Evolutionary conservation across 768 basidiomycete species (phyloP).

Genomic region (Lactifluus hygrophoroides): DNA sequence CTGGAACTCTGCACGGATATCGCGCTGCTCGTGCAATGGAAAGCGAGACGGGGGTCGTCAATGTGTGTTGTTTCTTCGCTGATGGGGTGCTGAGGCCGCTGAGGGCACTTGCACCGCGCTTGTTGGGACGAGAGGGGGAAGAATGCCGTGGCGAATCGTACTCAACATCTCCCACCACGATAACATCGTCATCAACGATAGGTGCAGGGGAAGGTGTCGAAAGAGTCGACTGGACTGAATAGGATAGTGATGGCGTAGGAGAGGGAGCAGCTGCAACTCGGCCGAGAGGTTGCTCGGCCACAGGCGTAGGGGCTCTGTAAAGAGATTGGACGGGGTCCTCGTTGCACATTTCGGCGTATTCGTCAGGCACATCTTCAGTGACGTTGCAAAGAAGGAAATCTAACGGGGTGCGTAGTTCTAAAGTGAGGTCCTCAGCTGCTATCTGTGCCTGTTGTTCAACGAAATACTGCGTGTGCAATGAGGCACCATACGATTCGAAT

Average conservation of each 20-base stretch:
- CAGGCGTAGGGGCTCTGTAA: too few relatives aligned
- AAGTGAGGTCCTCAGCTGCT: background rate
- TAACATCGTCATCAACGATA: background rate
- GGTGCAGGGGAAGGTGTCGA: background rate
- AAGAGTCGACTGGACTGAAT: background rate
- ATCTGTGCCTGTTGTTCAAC: background rate
- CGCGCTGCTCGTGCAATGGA: background rate
- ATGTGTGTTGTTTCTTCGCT: background rate
- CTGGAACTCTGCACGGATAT: constrained; percentile 16
- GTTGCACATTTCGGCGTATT: background rate
- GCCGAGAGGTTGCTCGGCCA: background rate
- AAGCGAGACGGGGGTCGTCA: background rate
- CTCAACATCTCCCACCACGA: background rate
- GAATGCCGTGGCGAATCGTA: background rate
- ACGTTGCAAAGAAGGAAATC: background rate
- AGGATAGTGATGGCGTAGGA: constrained; percentile 3
- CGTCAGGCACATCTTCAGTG: background rate
- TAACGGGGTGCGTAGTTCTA: background rate
- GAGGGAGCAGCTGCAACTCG: background rate
- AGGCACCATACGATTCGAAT: constrained; percentile 2
- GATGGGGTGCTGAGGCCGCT: too few relatives aligned
- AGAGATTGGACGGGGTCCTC: background rate
- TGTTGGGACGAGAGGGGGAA: background rate
- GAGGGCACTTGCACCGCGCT: background rate
- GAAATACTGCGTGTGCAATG: background rate